phyloP scores from a whole-genome alignment of 2,329 filamentous ascomycete genomes.

The Anthostomella pinea region DNA sequence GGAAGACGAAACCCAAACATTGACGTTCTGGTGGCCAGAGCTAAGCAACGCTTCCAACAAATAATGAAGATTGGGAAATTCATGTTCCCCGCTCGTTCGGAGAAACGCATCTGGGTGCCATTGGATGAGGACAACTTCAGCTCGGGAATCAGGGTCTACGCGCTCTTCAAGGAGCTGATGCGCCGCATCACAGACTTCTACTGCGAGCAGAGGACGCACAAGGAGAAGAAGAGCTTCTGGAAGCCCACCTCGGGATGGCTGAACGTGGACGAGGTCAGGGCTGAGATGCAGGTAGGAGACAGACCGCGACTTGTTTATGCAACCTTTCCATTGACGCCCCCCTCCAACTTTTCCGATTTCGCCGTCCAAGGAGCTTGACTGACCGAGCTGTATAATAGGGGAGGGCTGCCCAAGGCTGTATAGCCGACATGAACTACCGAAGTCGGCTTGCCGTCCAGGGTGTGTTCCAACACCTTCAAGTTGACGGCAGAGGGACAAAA shows the following conservation, averaged over 20 bases:
- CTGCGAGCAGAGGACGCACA: neutral
- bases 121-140: conserved; percentile 4
- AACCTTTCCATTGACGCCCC: neutral
- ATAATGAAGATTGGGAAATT: conserved; percentile 10
- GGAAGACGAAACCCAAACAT: conserved; percentile 1
- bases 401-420: conserved; percentile 15
- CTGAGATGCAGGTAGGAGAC: conserved; percentile 20
- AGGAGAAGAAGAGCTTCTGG: conserved; percentile 7
- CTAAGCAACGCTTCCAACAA: conserved; percentile 4
- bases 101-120: conserved; percentile 12
- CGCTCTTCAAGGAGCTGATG: conserved; percentile 15
- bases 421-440: conserved; percentile 13
- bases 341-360: neutral
- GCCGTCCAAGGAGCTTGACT: neutral
- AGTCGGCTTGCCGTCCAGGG: conserved; percentile 16
- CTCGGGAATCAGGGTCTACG: conserved; percentile 14
- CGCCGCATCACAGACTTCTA: conserved; percentile 12
- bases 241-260: conserved; percentile 12
- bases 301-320: too few relatives aligned
- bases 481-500: too few relatives aligned
- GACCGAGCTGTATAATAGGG: conserved; percentile 6
- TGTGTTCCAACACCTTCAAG: too few relatives aligned
- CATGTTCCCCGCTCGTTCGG: neutral
- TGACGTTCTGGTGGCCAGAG: conserved; percentile 3
- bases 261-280: conserved; percentile 17